phyloP scores from a whole-genome alignment of 495 filamentous ascomycete genomes.

The Podospora bellae-mahoneyi region DNA sequence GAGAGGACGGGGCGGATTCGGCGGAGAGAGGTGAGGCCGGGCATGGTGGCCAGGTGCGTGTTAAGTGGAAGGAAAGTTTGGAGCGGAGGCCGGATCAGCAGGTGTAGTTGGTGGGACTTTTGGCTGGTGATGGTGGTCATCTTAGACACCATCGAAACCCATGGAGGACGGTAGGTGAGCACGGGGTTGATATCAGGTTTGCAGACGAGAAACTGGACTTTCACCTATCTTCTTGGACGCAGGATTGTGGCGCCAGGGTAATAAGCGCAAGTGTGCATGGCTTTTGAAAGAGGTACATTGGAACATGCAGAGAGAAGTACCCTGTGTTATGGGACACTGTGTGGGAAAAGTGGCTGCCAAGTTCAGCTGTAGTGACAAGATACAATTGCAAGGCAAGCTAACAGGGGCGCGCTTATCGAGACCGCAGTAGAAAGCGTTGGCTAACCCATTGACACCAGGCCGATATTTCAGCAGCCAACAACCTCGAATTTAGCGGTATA shows the following conservation, averaged over 20 bases:
- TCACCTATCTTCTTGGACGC: neutral
- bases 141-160: neutral
- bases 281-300: neutral
- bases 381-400: too few species aligned
- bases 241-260: neutral
- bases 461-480: neutral
- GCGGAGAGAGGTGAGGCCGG: conserved; percentile 10
- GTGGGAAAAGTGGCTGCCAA: neutral
- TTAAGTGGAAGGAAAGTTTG: neutral
- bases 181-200: neutral
- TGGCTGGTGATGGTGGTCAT: neutral
- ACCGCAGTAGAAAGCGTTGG: too few species aligned
- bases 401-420: too few species aligned
- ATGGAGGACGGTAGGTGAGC: neutral
- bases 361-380: neutral
- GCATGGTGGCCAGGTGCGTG: neutral
- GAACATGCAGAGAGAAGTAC: neutral
- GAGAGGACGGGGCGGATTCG: conserved; percentile 4
- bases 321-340: neutral
- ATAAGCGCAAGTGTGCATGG: neutral
- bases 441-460: neutral
- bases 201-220: neutral
- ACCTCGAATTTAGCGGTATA: neutral
- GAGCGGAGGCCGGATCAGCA: neutral
- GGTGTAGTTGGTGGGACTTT: neutral